Conservation (phyloP, 148 eudicot species). For the Polygonum aviculare region DNA sequence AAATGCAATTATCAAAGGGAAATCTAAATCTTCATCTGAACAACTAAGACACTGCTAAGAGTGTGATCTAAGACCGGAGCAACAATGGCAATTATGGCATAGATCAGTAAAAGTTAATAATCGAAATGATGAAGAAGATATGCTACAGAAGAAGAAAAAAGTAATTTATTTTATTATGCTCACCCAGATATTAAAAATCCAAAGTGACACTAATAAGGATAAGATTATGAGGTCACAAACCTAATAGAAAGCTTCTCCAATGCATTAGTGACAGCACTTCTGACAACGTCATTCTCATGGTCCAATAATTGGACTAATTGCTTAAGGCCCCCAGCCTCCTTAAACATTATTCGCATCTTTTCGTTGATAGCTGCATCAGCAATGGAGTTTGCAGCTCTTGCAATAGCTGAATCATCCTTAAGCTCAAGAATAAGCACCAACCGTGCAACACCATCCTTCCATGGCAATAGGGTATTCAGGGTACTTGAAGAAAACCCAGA, state of each 20-base stretch:
- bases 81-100: neutral
- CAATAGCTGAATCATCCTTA: conserved; percentile 65
- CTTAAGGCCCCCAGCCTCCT: conserved; percentile 74
- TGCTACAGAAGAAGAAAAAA: too few relatives aligned
- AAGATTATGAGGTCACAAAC: conserved; percentile 18
- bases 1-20: neutral
- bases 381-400: conserved; percentile 64
- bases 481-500: conserved; percentile 21
- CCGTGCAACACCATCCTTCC: conserved; percentile 81
- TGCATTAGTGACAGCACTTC: conserved; percentile 46
- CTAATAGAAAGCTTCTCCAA: conserved; percentile 72
- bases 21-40: neutral
- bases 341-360: conserved; percentile 51
- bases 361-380: conserved; percentile 62
- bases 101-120: neutral
- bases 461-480: conserved; percentile 54
- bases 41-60: neutral
- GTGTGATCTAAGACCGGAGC: neutral
- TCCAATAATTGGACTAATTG: conserved; percentile 41
- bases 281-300: conserved; percentile 36
- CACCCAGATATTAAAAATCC: neutral
- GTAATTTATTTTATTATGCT: neutral
- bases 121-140: neutral
- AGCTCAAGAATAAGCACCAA: conserved; percentile 79
- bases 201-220: neutral